phyloP scores from a whole-genome alignment of 139 green algal species.

The Chlamydomonas eustigma region DNA sequence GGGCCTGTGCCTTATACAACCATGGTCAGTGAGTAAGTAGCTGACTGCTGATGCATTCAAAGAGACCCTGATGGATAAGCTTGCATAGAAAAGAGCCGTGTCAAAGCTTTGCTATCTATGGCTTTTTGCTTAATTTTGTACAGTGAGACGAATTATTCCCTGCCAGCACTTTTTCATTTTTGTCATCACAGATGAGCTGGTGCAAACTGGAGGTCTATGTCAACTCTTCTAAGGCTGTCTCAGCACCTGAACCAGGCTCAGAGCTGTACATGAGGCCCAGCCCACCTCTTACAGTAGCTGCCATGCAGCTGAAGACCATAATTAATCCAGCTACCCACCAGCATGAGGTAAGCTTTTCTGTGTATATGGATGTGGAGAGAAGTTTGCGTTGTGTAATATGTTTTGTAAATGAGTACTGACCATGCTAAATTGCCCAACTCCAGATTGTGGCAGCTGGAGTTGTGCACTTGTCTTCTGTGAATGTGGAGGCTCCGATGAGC shows the following conservation, averaged over 20 bases:
- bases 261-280: constrained; percentile 25
- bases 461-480: constrained; percentile 55
- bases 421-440: no score
- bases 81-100: no score
- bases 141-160: no score
- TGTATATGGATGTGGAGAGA: constrained; percentile 6
- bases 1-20: no score
- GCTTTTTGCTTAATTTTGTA: no score
- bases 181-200: constrained; percentile 69
- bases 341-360: constrained; percentile 30
- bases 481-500: constrained; percentile 53
- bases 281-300: constrained; percentile 79
- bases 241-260: constrained; percentile 13
- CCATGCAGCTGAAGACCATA: constrained; percentile 85
- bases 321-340: constrained; percentile 53
- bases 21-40: no score
- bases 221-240: constrained; percentile 56
- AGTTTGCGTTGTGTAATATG: not conserved
- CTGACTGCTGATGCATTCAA: no score
- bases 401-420: no score
- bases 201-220: constrained; percentile 88
- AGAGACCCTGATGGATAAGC: no score
- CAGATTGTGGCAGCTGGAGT: constrained; percentile 78
- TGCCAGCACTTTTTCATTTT: no score
- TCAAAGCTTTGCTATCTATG: no score